Conservation (phyloP, 2,329 filamentous ascomycete genomes). For the Pseudocercospora eumusae region DNA sequence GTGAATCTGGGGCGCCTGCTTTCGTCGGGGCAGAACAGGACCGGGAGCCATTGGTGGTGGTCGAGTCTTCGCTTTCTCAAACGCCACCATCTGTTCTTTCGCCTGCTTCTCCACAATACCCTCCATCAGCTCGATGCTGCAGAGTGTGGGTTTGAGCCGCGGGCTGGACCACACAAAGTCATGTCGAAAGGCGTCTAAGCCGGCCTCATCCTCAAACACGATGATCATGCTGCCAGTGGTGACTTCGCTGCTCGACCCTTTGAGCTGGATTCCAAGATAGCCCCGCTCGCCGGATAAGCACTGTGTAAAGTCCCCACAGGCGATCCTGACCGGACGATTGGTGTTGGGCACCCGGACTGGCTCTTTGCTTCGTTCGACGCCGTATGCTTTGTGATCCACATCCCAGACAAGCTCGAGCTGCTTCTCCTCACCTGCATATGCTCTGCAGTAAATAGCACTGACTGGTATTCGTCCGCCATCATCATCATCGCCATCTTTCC, state of each 20-base stretch:
- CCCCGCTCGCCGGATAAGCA: no score
- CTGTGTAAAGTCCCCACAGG: background rate
- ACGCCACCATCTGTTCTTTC: background rate
- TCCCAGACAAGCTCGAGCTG: constrained; percentile 20
- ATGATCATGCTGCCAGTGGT: constrained; percentile 22
- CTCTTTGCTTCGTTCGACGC: background rate
- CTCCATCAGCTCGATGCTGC: background rate
- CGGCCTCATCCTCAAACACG: constrained; percentile 4
- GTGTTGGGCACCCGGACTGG: background rate
- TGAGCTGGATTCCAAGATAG: constrained; percentile 11
- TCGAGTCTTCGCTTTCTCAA: background rate
- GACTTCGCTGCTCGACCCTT: constrained; percentile 5
- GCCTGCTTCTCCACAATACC: constrained; percentile 2
- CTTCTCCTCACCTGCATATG: background rate
- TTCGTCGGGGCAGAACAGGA: no score
- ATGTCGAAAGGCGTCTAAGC: background rate
- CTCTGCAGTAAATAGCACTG: constrained; percentile 15
- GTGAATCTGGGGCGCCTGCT: background rate
- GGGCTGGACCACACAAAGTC: background rate
- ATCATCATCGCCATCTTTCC: background rate
- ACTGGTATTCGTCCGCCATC: constrained; percentile 11
- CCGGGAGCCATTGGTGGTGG: no score
- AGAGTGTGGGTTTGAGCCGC: background rate
- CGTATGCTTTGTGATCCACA: background rate
- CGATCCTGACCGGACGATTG: constrained; percentile 8